Evolutionary conservation across 805 yeast species (phyloP).

Genomic region (Nakazawaea molendinolei): DNA sequence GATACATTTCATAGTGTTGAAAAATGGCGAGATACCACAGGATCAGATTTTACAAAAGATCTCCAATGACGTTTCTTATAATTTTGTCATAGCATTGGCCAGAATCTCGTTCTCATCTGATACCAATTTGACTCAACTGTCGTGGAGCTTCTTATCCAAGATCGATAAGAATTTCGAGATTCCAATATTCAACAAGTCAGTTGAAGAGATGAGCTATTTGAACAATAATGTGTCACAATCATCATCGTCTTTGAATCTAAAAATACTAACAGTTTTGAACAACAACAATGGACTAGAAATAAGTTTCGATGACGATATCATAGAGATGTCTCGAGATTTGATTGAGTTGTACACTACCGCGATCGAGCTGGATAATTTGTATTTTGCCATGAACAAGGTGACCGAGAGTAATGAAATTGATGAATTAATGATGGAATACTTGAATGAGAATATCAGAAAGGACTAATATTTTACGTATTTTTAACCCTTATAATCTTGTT

Average conservation of each 20-base stretch:
- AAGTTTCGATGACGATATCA: constrained; percentile 53
- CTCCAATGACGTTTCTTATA: constrained; percentile 5
- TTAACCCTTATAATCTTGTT: not conserved
- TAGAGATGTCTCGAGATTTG: constrained; percentile 65
- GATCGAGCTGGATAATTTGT: constrained; percentile 75
- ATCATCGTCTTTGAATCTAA: not conserved
- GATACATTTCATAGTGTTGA: constrained; percentile 24
- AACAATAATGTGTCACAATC: constrained; percentile 5
- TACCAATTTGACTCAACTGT: constrained; percentile 17
- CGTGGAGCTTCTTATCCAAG: constrained; percentile 19
- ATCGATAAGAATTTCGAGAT: constrained; percentile 17
- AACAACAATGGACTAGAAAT: constrained; percentile 49
- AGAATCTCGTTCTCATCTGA: constrained; percentile 24
- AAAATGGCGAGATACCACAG: constrained; percentile 22
- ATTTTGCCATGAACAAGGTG: constrained; percentile 52
- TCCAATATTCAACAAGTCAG: constrained; percentile 30
- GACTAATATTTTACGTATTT: not conserved
- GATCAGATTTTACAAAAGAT: constrained; percentile 20
- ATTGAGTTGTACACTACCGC: constrained; percentile 62
- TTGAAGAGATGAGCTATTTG: constrained; percentile 25
- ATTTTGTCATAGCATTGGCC: constrained; percentile 22
- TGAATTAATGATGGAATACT: constrained; percentile 12
- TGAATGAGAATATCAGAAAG: constrained; percentile 2
- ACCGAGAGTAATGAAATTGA: constrained; percentile 18
- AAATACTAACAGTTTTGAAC: not conserved